Conservation (phyloP, 192 early-diverging fungal genomes). For the Geranomyces variabilis region DNA sequence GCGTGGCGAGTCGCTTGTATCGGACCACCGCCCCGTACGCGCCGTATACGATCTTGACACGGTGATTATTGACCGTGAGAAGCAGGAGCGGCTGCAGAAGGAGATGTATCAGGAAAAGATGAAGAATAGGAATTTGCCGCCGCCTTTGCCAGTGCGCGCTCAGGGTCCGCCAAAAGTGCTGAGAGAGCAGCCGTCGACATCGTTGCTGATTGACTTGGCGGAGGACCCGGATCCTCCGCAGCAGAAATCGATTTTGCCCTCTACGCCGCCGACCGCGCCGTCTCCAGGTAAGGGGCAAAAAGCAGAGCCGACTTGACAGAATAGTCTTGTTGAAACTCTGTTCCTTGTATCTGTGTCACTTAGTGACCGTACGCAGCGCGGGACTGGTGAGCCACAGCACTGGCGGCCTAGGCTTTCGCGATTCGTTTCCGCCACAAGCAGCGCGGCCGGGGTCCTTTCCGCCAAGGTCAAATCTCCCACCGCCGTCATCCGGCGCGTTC, state of each 20-base stretch:
- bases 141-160: constrained; percentile 25
- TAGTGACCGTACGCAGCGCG: background rate
- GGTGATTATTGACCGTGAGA: constrained; percentile 32
- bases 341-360: background rate
- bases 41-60: constrained; percentile 36
- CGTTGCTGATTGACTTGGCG: constrained; percentile 32
- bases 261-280: background rate
- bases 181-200: constrained; percentile 18
- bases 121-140: constrained; percentile 18
- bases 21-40: constrained; percentile 76
- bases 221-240: constrained; percentile 31
- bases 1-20: constrained; percentile 65
- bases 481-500: constrained; percentile 33
- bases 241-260: background rate
- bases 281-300: background rate
- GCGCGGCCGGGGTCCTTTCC: constrained; percentile 30
- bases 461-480: constrained; percentile 19
- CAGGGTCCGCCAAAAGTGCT: constrained; percentile 22
- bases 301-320: too few relatives aligned
- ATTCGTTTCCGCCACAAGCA: constrained; percentile 30
- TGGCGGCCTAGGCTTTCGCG: constrained; percentile 25
- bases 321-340: background rate
- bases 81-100: constrained; percentile 23
- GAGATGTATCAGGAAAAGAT: constrained; percentile 31
- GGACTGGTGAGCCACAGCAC: background rate